Evolutionary conservation across 352 stramenopile genomes (phyloP).

Genomic region (Phytophthora kernoviae): DNA sequence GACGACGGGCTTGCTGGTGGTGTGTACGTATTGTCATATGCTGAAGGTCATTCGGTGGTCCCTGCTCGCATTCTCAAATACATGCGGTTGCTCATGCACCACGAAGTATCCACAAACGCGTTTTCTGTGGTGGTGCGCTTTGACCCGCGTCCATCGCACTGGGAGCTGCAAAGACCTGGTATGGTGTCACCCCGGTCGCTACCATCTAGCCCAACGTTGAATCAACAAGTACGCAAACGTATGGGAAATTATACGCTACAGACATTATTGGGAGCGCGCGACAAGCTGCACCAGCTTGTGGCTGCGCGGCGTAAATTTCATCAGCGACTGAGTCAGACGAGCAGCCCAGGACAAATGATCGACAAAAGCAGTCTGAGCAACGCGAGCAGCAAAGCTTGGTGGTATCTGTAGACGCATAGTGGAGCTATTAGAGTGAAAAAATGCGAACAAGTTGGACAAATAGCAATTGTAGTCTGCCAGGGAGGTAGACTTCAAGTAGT

Average conservation of each 20-base stretch:
- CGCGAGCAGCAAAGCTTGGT: not conserved
- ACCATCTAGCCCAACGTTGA: slow-evolving; percentile 75
- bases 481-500: too few species aligned
- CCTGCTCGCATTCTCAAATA: slow-evolving; percentile 84
- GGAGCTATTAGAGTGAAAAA: not conserved
- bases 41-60: slow-evolving; percentile 71
- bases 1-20: slow-evolving; percentile 35
- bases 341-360: slow-evolving; percentile 2
- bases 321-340: slow-evolving; percentile 15
- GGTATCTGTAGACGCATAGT: slow-evolving; percentile 14
- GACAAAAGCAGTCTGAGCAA: slow-evolving; percentile 1
- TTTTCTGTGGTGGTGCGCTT: slow-evolving; percentile 84
- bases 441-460: too few species aligned
- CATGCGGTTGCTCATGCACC: slow-evolving; percentile 87
- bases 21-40: slow-evolving; percentile 83
- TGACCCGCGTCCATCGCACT: slow-evolving; percentile 69
- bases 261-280: slow-evolving; percentile 59
- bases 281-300: slow-evolving; percentile 66
- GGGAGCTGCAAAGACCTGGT: slow-evolving; percentile 75
- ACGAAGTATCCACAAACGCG: slow-evolving; percentile 83
- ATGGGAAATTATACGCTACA: slow-evolving; percentile 83
- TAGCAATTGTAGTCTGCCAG: too few species aligned
- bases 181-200: slow-evolving; percentile 83
- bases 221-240: slow-evolving; percentile 68
- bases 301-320: slow-evolving; percentile 42